phyloP scores from a whole-genome alignment of 208 protist species.

The Borovskyia barvae region DNA sequence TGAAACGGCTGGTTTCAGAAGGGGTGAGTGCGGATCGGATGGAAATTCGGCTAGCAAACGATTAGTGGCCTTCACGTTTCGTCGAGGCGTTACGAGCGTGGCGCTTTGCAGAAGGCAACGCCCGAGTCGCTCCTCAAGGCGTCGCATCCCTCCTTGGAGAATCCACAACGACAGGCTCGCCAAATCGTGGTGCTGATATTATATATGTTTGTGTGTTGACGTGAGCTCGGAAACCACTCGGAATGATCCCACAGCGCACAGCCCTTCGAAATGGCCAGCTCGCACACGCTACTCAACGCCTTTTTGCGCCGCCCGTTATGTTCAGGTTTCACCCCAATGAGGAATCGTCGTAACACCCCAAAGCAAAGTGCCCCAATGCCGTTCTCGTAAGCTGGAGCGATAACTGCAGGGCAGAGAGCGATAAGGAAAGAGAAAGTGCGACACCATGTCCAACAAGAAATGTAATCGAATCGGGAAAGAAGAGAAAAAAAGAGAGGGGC shows the following conservation, averaged over 20 bases:
- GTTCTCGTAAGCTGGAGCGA: too few relatives aligned
- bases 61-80: not conserved
- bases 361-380: too few relatives aligned
- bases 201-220: not conserved
- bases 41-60: not conserved
- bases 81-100: not conserved
- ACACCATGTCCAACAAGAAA: not conserved
- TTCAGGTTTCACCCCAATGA: too few relatives aligned
- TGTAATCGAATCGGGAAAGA: not conserved
- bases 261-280: not conserved
- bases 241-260: not conserved
- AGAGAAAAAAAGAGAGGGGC: not conserved
- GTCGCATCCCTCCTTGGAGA: too few relatives aligned
- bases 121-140: not conserved
- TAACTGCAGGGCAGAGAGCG: too few relatives aligned
- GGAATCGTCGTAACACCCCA: too few relatives aligned
- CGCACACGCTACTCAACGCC: not conserved
- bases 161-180: too few relatives aligned
- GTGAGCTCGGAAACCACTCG: not conserved
- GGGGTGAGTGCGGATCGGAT: not conserved
- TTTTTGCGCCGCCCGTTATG: too few relatives aligned
- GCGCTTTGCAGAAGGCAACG: not conserved
- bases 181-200: not conserved
- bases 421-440: not conserved
- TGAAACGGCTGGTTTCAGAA: slow-evolving; percentile 1